Conservation (phyloP, 345 rosid species). For the Acer negundo region DNA sequence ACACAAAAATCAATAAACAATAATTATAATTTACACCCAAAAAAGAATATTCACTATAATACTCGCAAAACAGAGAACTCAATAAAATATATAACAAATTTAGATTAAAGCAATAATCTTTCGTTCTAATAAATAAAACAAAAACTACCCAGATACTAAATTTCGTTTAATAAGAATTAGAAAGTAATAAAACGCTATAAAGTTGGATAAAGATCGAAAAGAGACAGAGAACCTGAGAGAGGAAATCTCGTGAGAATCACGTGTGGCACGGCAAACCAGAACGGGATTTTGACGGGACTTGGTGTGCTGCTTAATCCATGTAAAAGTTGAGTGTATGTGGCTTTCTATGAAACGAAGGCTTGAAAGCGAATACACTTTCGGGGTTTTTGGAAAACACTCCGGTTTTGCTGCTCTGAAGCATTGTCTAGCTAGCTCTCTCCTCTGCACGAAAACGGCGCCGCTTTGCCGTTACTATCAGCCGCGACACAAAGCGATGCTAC, state of each 20-base stretch:
- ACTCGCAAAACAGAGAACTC: not conserved
- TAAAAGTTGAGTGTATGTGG: conserved; percentile 3
- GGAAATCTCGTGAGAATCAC: conserved; percentile 25
- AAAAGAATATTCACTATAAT: not conserved
- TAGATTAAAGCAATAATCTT: not conserved
- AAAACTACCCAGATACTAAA: not conserved
- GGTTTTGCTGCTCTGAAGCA: not conserved
- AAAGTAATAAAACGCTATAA: not conserved
- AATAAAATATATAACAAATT: too few species aligned
- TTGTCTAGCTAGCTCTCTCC: too few species aligned
- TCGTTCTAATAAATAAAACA: not conserved
- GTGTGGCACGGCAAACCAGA: conserved; percentile 28
- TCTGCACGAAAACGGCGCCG: too few species aligned
- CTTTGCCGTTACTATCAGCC: too few species aligned
- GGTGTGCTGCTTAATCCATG: conserved; percentile 22
- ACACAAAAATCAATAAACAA: not conserved
- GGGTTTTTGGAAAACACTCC: not conserved
- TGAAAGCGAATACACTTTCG: not conserved
- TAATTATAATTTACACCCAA: not conserved
- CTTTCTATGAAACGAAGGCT: not conserved
- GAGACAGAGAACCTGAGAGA: conserved; percentile 5
- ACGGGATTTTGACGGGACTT: conserved; percentile 17
- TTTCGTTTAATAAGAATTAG: not conserved
- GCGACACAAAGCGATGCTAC: too few species aligned
- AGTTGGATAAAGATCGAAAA: not conserved